Percentiles rank a stretch among this genome's conserved stretches.
These are phyloP conservation scores for Coccomyxa subellipsoidea DNA, from an alignment of 163 green algal genomes.

Conservation along the genomic window DNA sequence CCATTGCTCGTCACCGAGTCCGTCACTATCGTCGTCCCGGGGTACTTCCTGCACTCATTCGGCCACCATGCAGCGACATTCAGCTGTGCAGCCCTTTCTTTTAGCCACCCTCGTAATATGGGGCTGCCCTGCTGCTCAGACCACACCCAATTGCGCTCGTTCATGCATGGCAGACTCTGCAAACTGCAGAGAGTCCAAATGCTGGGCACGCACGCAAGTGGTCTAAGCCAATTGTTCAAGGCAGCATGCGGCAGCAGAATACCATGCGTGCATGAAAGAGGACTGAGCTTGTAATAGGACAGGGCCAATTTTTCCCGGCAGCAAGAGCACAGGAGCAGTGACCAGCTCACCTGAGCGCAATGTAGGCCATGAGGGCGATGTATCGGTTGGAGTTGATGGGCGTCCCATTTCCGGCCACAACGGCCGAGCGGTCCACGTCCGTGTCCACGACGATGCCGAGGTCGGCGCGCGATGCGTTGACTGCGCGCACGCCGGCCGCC, in stretches of 20 bases:
- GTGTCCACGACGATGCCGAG: slow-evolving; percentile 95
- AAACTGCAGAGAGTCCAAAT: too few relatives aligned
- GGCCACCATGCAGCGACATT: background rate
- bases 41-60: slow-evolving; percentile 55
- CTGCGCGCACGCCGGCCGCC: slow-evolving; percentile 34
- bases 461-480: slow-evolving; percentile 53
- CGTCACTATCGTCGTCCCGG: slow-evolving; percentile 90
- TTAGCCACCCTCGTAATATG: too few relatives aligned
- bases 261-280: too few relatives aligned
- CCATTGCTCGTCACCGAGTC: slow-evolving; percentile 91
- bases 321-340: background rate
- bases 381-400: slow-evolving; percentile 76
- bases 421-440: slow-evolving; percentile 86
- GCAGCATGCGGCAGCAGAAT: too few relatives aligned
- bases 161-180: too few relatives aligned
- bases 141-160: too few relatives aligned
- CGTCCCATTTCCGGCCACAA: slow-evolving; percentile 65
- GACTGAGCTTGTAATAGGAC: too few relatives aligned
- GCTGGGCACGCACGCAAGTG: too few relatives aligned
- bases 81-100: background rate
- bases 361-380: slow-evolving; percentile 85
- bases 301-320: too few relatives aligned
- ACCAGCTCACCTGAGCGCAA: slow-evolving; percentile 51
- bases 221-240: too few relatives aligned
- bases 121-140: too few relatives aligned